phyloP scores from a whole-genome alignment of 768 basidiomycete genomes.

The Leccinum rimulosum region DNA sequence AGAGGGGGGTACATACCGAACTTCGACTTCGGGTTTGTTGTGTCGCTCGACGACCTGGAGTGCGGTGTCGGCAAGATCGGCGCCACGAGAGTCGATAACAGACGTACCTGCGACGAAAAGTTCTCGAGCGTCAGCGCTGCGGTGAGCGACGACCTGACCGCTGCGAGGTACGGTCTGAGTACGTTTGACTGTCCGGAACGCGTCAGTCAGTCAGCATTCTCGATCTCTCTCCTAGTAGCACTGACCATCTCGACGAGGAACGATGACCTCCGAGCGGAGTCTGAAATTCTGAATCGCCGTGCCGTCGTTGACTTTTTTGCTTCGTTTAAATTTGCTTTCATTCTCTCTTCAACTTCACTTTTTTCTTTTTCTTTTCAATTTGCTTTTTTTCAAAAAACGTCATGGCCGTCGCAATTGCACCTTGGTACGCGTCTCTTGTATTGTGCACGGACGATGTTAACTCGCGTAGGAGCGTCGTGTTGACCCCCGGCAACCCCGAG shows the following conservation, averaged over 20 bases:
- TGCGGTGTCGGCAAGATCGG: conserved; percentile 7
- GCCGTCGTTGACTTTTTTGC: neutral
- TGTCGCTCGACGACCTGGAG: conserved; percentile 89
- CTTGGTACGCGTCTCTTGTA: conserved; percentile 50
- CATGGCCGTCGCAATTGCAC: conserved; percentile 62
- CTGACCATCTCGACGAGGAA: conserved; percentile 48
- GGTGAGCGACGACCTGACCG: conserved; percentile 94
- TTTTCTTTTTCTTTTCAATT: conserved; percentile 5
- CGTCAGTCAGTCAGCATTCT: conserved; percentile 6
- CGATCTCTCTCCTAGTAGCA: conserved; percentile 6
- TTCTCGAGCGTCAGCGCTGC: conserved; percentile 96
- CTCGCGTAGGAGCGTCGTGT: conserved; percentile 53
- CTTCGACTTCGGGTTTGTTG: conserved; percentile 96
- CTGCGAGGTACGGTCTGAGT: conserved; percentile 91
- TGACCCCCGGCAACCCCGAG: conserved; percentile 57
- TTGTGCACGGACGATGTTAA: conserved; percentile 2
- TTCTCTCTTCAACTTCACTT: neutral
- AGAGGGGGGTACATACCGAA: conserved; percentile 48
- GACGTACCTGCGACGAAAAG: conserved; percentile 79
- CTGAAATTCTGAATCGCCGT: conserved; percentile 26
- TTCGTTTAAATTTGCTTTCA: neutral
- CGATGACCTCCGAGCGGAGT: conserved; percentile 41
- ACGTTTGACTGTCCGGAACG: conserved; percentile 75
- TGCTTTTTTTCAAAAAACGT: conserved; percentile 16
- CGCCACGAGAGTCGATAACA: neutral